Base-by-base conservation (phyloP, 23 red algal genomes). In the Gracilaria domingensis region DNA sequence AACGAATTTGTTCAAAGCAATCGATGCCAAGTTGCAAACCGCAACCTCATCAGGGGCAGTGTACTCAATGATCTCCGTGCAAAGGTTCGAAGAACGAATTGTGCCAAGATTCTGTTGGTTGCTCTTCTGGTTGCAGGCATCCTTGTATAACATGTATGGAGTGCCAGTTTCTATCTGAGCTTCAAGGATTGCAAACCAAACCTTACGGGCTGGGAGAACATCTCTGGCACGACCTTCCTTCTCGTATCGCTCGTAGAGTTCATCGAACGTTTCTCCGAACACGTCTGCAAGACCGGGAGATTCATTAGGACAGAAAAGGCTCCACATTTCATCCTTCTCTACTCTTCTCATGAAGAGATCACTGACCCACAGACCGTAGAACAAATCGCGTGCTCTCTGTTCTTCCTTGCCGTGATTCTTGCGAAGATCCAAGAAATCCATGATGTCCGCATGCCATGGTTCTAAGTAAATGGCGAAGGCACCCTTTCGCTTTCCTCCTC, bases 371-470 rank as follows among this genome's bases (percentile, higher is more conserved):
- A 99, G 91, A 20, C 88, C 97, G 56, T 99, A 99, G 59, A 99
- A 99, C 29, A 99, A 70, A 69, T 99, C 97, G n/a, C 97, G 83
- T 6, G 97, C 97, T 11, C 97, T 88, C 66, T 89, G 80, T 66
- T 99, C 97, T 80, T 99, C 97, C 77, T 99, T 99, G 62, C 97
- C 97, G 70, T 96, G 94, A 66, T 99, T 99, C 87, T 99, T 99
- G 40, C 93, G 70, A 91, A 99, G 84, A 76, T 99, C 97, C 18
- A 99, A 88, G 70, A 95, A 99, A 39, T 99, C 97, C 64, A 99
- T 93, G 48, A 99, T 96, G 49, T 99, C 97, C 8, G 97, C 97
- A 65, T 99, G 97, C 97, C 97, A 99, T 44, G 97, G 97, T 75
- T 99, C 97, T 26, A 99, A 69, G 88, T 99, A 99, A 54, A 93